Conservation (phyloP, 2,329 filamentous ascomycete genomes). For the Graphilbum ipis-grandicollis region DNA sequence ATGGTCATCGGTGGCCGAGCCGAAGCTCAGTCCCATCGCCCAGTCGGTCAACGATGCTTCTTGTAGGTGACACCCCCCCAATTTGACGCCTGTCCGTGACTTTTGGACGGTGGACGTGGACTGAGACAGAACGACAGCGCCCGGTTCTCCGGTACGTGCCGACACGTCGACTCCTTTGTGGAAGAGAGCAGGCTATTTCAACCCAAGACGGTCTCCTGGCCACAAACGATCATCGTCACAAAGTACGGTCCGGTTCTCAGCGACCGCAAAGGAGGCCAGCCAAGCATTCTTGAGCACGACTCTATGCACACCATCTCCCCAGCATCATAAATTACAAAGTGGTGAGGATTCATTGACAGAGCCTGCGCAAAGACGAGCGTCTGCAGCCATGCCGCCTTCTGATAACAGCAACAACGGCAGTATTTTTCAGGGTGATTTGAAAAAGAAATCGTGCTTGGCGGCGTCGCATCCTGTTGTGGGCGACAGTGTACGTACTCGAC, state of each 20-base stretch:
- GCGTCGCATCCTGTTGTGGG: no score
- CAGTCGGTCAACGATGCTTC: constrained; percentile 16
- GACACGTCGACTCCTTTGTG: neutral
- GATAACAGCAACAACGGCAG: no score
- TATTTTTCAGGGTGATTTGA: no score
- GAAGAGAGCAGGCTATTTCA: neutral
- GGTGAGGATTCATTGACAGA: no score
- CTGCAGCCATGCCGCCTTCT: no score
- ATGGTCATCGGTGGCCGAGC: constrained; percentile 34
- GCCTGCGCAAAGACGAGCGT: no score
- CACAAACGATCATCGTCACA: neutral
- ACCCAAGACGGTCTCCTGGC: no score
- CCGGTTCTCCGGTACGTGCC: neutral
- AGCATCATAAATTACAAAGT: no score
- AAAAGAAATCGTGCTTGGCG: no score
- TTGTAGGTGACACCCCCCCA: constrained; percentile 1
- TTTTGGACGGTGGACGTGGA: neutral
- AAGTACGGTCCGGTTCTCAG: constrained; percentile 1
- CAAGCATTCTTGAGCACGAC: constrained; percentile 19
- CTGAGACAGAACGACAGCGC: neutral
- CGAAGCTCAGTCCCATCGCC: constrained; percentile 29
- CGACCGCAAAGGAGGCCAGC: constrained; percentile 4
- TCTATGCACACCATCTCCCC: constrained; percentile 15
- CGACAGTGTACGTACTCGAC: no score
- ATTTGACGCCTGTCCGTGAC: no score